phyloP scores from a whole-genome alignment of 495 filamentous ascomycete species.

The Parachaetomium inaequale region DNA sequence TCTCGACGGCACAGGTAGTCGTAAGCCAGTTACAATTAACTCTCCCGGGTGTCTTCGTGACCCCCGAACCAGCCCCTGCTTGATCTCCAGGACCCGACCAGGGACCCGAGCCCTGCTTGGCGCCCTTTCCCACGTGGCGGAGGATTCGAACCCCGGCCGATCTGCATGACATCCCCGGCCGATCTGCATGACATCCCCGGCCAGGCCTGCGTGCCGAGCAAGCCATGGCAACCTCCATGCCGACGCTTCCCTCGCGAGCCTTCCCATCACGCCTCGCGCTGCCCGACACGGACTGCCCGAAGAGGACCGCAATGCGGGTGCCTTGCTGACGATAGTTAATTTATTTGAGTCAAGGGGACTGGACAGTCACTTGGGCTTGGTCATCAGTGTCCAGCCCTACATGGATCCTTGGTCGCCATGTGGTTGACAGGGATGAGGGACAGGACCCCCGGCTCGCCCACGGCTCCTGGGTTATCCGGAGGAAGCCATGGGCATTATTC shows the following conservation, averaged over 20 bases:
- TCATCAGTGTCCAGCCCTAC: background rate
- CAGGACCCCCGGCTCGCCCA: too few relatives aligned
- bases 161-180: background rate
- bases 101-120: too few relatives aligned
- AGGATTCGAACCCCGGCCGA: background rate
- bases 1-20: too few relatives aligned
- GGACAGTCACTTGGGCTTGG: background rate
- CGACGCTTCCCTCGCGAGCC: background rate
- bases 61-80: background rate
- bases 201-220: background rate
- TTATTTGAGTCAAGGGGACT: background rate
- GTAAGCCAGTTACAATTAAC: too few relatives aligned
- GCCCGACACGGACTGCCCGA: background rate
- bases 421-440: slow-evolving; percentile 6
- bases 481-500: background rate
- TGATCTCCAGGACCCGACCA: too few relatives aligned
- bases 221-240: background rate
- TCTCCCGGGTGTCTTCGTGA: too few relatives aligned
- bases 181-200: background rate
- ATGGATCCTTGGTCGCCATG: slow-evolving; percentile 4
- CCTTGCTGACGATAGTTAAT: background rate
- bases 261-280: background rate
- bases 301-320: background rate
- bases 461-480: background rate
- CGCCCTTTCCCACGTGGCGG: slow-evolving; percentile 5